A percentile compares a stretch with the other conserved stretches of the same genome.
Conservation (phyloP, 225 moss, liverwort and hornwort species). For the Polytrichum commune region DNA sequence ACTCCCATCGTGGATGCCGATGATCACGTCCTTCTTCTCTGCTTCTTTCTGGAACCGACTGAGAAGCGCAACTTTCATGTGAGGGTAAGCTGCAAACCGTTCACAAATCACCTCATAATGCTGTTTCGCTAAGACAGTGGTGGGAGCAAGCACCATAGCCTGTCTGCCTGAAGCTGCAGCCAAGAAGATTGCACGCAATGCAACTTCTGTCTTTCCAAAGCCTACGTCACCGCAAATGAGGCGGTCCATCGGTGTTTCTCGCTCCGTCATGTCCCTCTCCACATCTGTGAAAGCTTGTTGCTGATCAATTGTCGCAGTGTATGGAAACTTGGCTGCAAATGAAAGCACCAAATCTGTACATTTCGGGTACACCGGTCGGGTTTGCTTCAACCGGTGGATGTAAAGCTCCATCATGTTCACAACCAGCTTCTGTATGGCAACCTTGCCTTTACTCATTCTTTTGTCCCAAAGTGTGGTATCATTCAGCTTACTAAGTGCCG, state of each 20-base stretch:
- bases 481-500: conserved; percentile 80
- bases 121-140: conserved; percentile 87
- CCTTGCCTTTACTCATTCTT: conserved; percentile 81
- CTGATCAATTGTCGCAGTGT: conserved; percentile 77
- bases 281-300: conserved; percentile 77
- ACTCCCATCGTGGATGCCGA: conserved; percentile 81
- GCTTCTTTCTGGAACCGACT: conserved; percentile 87
- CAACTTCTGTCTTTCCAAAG: conserved; percentile 95
- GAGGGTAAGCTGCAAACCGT: conserved; percentile 56
- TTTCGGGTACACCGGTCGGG: conserved; percentile 66
- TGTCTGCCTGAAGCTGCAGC: conserved; percentile 71
- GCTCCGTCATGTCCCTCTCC: conserved; percentile 74
- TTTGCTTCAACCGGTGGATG: conserved; percentile 79
- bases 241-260: conserved; percentile 92
- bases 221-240: conserved; percentile 91
- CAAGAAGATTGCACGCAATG: conserved; percentile 70
- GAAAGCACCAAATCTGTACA: conserved; percentile 27
- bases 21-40: conserved; percentile 78
- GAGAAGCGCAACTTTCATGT: conserved; percentile 75
- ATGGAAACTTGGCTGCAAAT: conserved; percentile 71
- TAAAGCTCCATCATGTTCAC: conserved; percentile 99
- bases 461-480: conserved; percentile 80
- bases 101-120: conserved; percentile 77
- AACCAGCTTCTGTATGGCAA: conserved; percentile 90
- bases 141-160: conserved; percentile 82